These are phyloP conservation scores for Epichloe sp. DNA, from an alignment of 2,329 filamentous ascomycete genomes.

Conservation along the genomic window DNA sequence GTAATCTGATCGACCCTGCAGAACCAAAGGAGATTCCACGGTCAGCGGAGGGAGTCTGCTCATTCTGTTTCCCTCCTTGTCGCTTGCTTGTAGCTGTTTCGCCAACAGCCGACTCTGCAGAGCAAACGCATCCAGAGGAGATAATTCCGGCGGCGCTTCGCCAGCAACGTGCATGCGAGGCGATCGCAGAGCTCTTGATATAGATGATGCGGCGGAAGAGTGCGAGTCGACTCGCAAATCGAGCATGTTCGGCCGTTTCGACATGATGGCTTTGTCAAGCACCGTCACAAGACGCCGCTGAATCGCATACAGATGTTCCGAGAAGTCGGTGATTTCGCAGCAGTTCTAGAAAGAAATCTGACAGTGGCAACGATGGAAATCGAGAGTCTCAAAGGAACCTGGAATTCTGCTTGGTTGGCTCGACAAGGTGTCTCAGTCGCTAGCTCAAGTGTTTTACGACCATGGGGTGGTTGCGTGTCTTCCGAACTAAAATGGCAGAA, in stretches of 20 bases:
- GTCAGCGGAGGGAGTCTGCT: slow-evolving; percentile 77
- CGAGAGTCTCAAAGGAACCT: background rate
- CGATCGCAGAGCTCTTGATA: slow-evolving; percentile 49
- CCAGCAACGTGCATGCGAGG: slow-evolving; percentile 65
- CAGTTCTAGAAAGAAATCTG: background rate
- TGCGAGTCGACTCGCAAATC: slow-evolving; percentile 47
- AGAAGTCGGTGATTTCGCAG: background rate
- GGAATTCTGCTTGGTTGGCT: slow-evolving; percentile 6
- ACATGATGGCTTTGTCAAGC: slow-evolving; percentile 26
- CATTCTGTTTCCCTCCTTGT: slow-evolving; percentile 61
- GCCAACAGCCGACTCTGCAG: slow-evolving; percentile 80
- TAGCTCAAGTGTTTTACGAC: slow-evolving; percentile 12
- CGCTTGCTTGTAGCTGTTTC: slow-evolving; percentile 70
- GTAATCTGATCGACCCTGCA: slow-evolving; percentile 65
- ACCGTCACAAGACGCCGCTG: slow-evolving; percentile 4
- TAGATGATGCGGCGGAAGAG: slow-evolving; percentile 29
- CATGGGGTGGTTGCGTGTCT: slow-evolving; percentile 3
- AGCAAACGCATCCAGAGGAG: slow-evolving; percentile 89
- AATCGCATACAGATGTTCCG: slow-evolving; percentile 5
- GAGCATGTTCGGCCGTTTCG: slow-evolving; percentile 42
- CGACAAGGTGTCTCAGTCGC: slow-evolving; percentile 9
- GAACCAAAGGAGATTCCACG: slow-evolving; percentile 65
- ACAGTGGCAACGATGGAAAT: too few species aligned
- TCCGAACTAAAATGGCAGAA: background rate
- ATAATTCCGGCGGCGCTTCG: slow-evolving; percentile 77